Evolutionary conservation across 805 yeast genomes (phyloP).

Genomic region (Sugiyamaella lignohabitans): DNA sequence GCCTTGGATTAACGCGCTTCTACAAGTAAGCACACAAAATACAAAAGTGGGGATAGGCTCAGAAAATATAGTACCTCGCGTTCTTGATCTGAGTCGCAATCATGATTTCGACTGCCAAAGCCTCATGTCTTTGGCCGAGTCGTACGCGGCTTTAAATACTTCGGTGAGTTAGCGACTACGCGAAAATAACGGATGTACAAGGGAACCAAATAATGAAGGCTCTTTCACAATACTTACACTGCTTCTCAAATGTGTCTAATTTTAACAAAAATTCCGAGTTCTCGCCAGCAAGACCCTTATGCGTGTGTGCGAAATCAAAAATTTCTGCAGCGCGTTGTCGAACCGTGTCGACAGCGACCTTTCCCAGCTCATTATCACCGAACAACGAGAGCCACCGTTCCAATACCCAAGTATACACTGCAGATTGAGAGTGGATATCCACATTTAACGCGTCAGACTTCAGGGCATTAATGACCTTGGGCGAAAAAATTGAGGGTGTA

Average conservation of each 20-base stretch:
- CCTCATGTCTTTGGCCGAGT: slow-evolving; percentile 35
- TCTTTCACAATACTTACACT: too few relatives aligned
- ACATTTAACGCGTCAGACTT: slow-evolving; percentile 61
- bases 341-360: slow-evolving; percentile 46
- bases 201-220: too few relatives aligned
- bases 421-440: slow-evolving; percentile 59
- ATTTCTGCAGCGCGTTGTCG: slow-evolving; percentile 63
- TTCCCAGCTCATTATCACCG: slow-evolving; percentile 55
- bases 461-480: slow-evolving; percentile 70
- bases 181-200: too few relatives aligned
- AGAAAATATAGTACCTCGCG: too few relatives aligned
- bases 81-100: too few relatives aligned
- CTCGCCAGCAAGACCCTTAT: slow-evolving; percentile 34
- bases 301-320: slow-evolving; percentile 58
- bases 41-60: too few relatives aligned
- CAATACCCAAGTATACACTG: slow-evolving; percentile 63
- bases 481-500: slow-evolving; percentile 63
- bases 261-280: slow-evolving; percentile 51
- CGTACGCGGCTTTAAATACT: slow-evolving; percentile 23
- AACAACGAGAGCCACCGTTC: slow-evolving; percentile 74
- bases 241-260: slow-evolving; percentile 71
- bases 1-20: too few relatives aligned
- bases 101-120: too few relatives aligned
- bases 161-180: slow-evolving; percentile 15
- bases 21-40: too few relatives aligned